Base-by-base conservation (phyloP, 2,329 filamentous ascomycete species). In the Xylariaceae sp. region DNA sequence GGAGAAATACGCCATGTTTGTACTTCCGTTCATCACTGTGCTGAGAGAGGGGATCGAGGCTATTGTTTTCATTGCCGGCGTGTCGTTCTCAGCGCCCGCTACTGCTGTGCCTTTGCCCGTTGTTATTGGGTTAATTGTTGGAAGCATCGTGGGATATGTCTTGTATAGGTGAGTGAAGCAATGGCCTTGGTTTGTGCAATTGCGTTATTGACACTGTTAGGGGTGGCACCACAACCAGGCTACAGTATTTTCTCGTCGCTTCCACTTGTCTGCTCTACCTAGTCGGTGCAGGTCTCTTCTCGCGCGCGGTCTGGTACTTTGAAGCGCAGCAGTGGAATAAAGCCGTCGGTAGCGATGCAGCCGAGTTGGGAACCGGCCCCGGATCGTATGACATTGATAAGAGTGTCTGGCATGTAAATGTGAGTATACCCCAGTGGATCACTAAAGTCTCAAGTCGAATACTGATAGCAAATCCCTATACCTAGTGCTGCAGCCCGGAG, bases 1-100 rank as follows among this genome's bases (percentile, higher is more conserved):
- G 17, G 88, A 93, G 73, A 92, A 90, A 73, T 95, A 96, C 70
- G 86, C 87, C 69, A 91, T 96, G 89, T 95, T 96, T 72, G 74
- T 91, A 41, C 78, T 96, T 52, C 92, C 92, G 1, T 96, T 96
- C 74, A 82, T 96, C 70, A 96, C 92, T 0, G 89, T 95, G n/a
- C 76, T 96, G 12, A 82, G 92, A 31, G 92, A 96, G 73, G 92
- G 92, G 2, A 83, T 96, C 26, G 92, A 96, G 72, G 91, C 89
- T 0, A 88, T 96, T 31, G 84, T 96, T 21, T 96, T 96, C 73
- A 86, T 96, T 50, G 91, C 90, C 14, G 92, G 92, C 17, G 92
- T 96, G 4, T 88, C 89, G 3, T 86, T 96, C 52, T 85, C 87
- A 1, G 79, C 89, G 3, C 90, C 91, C 0, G 91, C 90, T 2